Evolutionary conservation across 1,284 basidiomycete genomes (phyloP), one percentile per base, ranked within the genome.

Genomic region (Crucibulum parvulum): DNA sequence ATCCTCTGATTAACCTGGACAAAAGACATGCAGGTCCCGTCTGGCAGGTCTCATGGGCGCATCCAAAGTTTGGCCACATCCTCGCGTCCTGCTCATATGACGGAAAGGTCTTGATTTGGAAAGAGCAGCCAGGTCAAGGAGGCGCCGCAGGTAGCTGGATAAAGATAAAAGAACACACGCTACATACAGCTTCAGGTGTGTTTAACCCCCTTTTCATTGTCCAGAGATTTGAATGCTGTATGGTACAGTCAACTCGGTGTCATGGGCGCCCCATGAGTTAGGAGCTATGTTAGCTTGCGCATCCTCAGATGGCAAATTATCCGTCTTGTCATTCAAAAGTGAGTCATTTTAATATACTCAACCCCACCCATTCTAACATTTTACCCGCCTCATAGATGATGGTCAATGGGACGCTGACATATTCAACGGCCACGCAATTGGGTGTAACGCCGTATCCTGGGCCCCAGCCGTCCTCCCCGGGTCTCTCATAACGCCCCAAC

Each of bases 21-120:
- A 31, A 31, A 31, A 31, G 95, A 54, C 98, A 99, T 78, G 95
- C 95, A 11, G 96, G 96, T 15, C 97, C 97, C 4, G 95, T 99
- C 39, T 99, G 97, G 96, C 96, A 98, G 75, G 91, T 99, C 52
- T 89, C 96, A n/a, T 99, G 97, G 98, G 97, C 94, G 7, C 96
- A 99, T 72, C 97, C 98, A 7, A 96, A 95, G 75, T 96, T 95
- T 68, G 97, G 97, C 1, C 91, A 94, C 64, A 98, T 99, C 71
- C 89, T 99, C 53, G 97, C 97, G 16, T 97, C 95, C 38, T 98
- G 95, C 75, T 98, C 96, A 5, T 99, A 99, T 76, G 97, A 99
- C 69, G 97, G 97, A 55, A 95, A 98, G 71, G 97, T 99, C 48
- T 88, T 99, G 76, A 97, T 99, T 67, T 99, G 98, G 97, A 98